These are phyloP conservation scores for Coniophora puteana DNA, from an alignment of 1,284 basidiomycete species.

Conservation along the genomic window DNA sequence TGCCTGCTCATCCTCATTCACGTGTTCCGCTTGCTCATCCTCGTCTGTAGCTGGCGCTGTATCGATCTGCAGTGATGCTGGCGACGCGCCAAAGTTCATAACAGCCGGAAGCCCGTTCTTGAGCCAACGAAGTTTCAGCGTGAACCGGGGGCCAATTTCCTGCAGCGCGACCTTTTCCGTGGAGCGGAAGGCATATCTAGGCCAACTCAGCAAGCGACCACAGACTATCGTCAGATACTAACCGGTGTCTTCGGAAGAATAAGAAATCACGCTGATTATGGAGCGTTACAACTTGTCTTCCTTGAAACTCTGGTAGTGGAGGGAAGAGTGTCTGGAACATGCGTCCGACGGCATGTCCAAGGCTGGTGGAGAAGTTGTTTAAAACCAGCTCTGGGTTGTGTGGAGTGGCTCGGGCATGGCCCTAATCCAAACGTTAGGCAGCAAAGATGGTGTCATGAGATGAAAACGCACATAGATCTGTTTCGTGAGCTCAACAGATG, in stretches of 20 bases:
- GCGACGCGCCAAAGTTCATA: constrained; percentile 56
- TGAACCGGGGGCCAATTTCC: constrained; percentile 98
- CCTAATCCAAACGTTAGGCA: constrained; percentile 41
- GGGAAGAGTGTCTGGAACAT: constrained; percentile 97
- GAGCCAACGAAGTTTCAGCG: constrained; percentile 88
- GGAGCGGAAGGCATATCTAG: constrained; percentile 89
- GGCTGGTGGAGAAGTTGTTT: constrained; percentile 92
- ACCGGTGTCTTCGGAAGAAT: constrained; percentile 95
- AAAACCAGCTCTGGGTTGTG: constrained; percentile 96
- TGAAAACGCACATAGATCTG: constrained; percentile 71
- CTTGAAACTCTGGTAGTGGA: constrained; percentile 92
- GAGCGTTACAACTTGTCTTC: constrained; percentile 94
- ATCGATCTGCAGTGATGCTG: constrained; percentile 54
- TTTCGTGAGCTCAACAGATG: constrained; percentile 82
- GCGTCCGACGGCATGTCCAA: constrained; percentile 90
- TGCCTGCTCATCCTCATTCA: constrained; percentile 14
- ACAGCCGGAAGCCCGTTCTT: constrained; percentile 87
- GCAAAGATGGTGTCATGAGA: not conserved
- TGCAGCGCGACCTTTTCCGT: constrained; percentile 91
- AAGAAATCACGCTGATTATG: constrained; percentile 99
- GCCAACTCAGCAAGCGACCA: not conserved
- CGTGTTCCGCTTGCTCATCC: constrained; percentile 8
- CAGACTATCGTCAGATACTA: not conserved
- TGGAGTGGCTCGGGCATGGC: constrained; percentile 88
- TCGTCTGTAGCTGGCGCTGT: constrained; percentile 14